Percentiles rank a stretch among this genome's conserved stretches.
Conservation (phyloP, 78 protist genomes). For the Abeoforma whisleri region DNA sequence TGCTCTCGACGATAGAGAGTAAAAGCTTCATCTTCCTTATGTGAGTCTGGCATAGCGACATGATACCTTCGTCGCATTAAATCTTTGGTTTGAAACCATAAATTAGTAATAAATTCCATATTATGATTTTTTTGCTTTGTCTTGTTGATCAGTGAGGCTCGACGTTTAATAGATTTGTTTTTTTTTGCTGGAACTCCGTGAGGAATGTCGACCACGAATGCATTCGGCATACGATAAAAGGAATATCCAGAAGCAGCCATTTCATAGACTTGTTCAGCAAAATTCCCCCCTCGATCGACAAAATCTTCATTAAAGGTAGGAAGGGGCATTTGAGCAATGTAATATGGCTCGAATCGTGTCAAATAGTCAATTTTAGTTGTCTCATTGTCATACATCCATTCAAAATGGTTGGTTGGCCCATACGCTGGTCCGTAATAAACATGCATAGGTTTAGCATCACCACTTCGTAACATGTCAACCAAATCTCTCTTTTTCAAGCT, state of each 20-base stretch:
- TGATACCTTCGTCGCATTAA: neutral
- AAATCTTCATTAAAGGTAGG: constrained; percentile 40
- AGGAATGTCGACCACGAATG: constrained; percentile 28
- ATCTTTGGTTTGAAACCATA: neutral
- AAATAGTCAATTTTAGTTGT: constrained; percentile 5
- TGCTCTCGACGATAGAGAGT: constrained; percentile 1
- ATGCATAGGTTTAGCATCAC: constrained; percentile 41
- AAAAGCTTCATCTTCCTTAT: neutral
- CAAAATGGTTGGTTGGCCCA: constrained; percentile 33
- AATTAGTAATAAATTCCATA: neutral
- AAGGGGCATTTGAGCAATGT: constrained; percentile 14
- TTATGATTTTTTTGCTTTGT: neutral
- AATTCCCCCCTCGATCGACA: constrained; percentile 45
- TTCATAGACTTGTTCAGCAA: constrained; percentile 39
- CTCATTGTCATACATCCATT: neutral
- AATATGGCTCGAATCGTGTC: constrained; percentile 46
- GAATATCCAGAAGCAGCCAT: constrained; percentile 42
- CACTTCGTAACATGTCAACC: neutral
- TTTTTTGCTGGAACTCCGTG: constrained; percentile 12
- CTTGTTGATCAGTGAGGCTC: neutral
- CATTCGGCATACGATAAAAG: constrained; percentile 29
- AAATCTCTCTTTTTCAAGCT: neutral
- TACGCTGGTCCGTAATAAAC: constrained; percentile 39
- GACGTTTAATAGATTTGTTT: neutral
- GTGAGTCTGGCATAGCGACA: constrained; percentile 18